These are phyloP conservation scores for Apiospora malaysiana DNA, from an alignment of 2,329 filamentous ascomycete species.

Conservation along the genomic window DNA sequence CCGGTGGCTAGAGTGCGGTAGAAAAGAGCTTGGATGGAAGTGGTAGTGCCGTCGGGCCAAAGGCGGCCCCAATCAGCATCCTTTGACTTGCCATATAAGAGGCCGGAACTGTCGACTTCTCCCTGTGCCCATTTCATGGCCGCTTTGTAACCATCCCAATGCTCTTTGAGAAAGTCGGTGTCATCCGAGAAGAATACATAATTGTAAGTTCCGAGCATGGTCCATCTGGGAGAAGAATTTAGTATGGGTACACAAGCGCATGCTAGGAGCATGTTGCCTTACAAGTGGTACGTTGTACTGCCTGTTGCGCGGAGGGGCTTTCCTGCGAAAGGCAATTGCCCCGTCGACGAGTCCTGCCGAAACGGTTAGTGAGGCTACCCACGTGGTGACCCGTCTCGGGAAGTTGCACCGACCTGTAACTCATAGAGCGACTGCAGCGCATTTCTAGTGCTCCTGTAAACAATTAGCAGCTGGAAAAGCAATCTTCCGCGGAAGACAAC, in stretches of 20 bases:
- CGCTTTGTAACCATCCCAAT: slow-evolving; percentile 54
- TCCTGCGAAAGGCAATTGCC: slow-evolving; percentile 36
- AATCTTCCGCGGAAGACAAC: slow-evolving; percentile 14
- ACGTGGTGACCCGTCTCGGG: slow-evolving; percentile 7
- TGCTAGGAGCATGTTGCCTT: slow-evolving; percentile 26
- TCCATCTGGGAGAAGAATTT: slow-evolving; percentile 37
- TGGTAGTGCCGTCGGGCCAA: slow-evolving; percentile 31
- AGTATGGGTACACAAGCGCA: slow-evolving; percentile 14
- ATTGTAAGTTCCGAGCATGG: slow-evolving; percentile 63
- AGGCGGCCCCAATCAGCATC: slow-evolving; percentile 38
- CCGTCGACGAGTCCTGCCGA: slow-evolving; percentile 27
- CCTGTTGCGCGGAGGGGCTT: slow-evolving; percentile 32
- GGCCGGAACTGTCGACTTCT: slow-evolving; percentile 32
- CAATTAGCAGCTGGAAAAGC: slow-evolving; percentile 25
- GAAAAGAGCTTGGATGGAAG: slow-evolving; percentile 40
- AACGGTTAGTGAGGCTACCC: slow-evolving; percentile 12
- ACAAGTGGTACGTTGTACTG: slow-evolving; percentile 40
- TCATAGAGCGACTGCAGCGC: slow-evolving; percentile 48
- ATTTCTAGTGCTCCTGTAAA: slow-evolving; percentile 48
- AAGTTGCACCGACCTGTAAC: slow-evolving; percentile 34
- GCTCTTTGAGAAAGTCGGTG: slow-evolving; percentile 49
- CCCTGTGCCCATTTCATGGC: slow-evolving; percentile 46
- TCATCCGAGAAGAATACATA: slow-evolving; percentile 63
- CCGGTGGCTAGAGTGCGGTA: slow-evolving; percentile 61
- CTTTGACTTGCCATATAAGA: slow-evolving; percentile 32